Base-by-base conservation (phyloP, 129 eudicot genomes). In the Erigeron canadensis region DNA sequence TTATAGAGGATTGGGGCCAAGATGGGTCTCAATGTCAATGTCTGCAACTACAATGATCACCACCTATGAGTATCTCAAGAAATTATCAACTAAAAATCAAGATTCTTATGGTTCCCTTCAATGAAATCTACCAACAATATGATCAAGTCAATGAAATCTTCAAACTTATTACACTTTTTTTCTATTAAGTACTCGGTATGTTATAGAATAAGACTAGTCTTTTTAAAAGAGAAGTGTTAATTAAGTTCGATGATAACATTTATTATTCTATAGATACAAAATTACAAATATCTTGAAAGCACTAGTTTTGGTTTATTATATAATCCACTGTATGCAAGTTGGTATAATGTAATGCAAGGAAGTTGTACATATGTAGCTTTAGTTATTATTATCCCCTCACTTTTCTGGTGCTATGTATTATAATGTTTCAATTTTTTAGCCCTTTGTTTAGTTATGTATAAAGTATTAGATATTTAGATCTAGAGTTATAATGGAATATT, bases 1-100 rank as follows among this genome's bases (percentile, higher is more conserved):
- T 77, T 86, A 88, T 54, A 83, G 95, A 80, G 97, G 97, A 40
- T 77, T 91, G 45, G 95, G 89, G 60, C 97, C 95, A 47, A 91
- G 97, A 73, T 91, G 97, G 95, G 88, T 86, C 60, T 91, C 97
- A 13, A 86, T 91, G 95, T 84, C 97, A 1, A 50, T 88, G 85
- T 88, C 97, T 60, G 89, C 97, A 60, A 79, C 88, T 6, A 88
- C 92, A 2, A 91, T 91, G 97, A 86, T 91, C 79, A 88, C 97
- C 37, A 88, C 97, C 15, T 90, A 90, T 44, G 97, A 90, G 83
- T 87, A 83, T 21, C 86, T 90, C 56, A 90, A 90, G 84, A 80
- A 81, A 70, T 63, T 88, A 39, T 91, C 97, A 9, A 76, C 95
- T 5, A 91, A 88, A 79, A 82, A 80, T 77, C 80, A 70, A 79